A percentile compares a stretch with the other conserved stretches of the same genome.
Conservation (phyloP, 345 rosid species). For the Nephelium lappaceum region DNA sequence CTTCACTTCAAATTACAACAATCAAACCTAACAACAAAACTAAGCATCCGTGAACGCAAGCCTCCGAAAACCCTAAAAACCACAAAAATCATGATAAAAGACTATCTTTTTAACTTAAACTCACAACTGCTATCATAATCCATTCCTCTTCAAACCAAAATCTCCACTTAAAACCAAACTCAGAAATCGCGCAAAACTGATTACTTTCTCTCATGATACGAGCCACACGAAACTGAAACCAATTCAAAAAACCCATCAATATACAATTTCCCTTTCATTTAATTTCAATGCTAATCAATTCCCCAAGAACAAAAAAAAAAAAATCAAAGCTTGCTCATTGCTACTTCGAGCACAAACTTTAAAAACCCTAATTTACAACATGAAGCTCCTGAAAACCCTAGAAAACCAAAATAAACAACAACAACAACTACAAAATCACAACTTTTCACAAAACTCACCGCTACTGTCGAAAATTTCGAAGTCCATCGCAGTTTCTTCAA, state of each 20-base stretch:
- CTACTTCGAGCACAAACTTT: neutral
- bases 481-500: slow-evolving; percentile 42
- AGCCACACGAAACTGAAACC: slow-evolving; percentile 27
- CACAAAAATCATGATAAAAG: neutral
- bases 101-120: slow-evolving; percentile 4
- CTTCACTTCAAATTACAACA: neutral
- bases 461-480: slow-evolving; percentile 72
- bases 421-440: neutral
- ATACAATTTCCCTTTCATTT: neutral
- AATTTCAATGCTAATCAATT: neutral
- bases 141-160: slow-evolving; percentile 28
- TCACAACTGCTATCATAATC: slow-evolving; percentile 51
- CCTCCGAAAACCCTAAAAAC: neutral
- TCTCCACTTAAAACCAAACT: slow-evolving; percentile 12
- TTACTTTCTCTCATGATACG: slow-evolving; percentile 7
- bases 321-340: neutral
- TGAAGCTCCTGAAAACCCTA: slow-evolving; percentile 6
- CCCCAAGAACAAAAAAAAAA: neutral
- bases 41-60: neutral
- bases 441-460: slow-evolving; percentile 44
- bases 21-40: neutral
- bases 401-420: neutral
- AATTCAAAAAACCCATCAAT: slow-evolving; percentile 10
- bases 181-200: neutral
- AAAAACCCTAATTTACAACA: slow-evolving; percentile 5